Base-by-base conservation (phyloP, 83 land plant species). In the Larix sibirica region DNA sequence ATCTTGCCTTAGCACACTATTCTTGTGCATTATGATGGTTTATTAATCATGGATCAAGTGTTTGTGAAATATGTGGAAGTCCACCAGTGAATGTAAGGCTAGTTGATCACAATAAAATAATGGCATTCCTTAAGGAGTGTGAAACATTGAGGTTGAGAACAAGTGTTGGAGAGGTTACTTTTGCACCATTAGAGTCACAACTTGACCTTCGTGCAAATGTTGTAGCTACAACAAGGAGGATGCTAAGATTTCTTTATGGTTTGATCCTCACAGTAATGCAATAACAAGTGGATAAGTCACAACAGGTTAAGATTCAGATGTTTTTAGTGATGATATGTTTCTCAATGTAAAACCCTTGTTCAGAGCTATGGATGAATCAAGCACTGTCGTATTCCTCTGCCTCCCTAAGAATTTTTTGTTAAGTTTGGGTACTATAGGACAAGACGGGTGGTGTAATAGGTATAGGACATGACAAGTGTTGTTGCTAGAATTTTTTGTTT, bases 1-100 rank as follows among this genome's bases (percentile, higher is more conserved):
- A 94, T 62, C 89, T 94, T 75, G 80, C 94, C 62, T 58, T 90
- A n/a, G 90, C 84, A 20, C 96, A 91, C 79, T 94, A 94, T 87
- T 90, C 92, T 60, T 94, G 96, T 85, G 92, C 86, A 4, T 81
- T 94, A 14, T 87, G 92, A 73, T 94, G 96, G 96, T 94, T 94
- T 83, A 70, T 91, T 13, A 94, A 75, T 86, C 94, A 84, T 79
- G 94, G 92, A 64, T 94, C 94, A 18, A 83, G 91, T 42, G 63
- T 88, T 62, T 94, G 96, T 85, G 96, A 94, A 88, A 91, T 94
- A 36, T 94, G 96, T 82, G 92, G 96, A 31, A 63, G 38, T 82
- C 28, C 79, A 33, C 88, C 96, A 8, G 84, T 79, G 83, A 91
- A 88, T 81, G 71, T 94, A 31, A 85, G 83, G 86, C 38, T 56